Evolutionary conservation across 306 rosid genomes (phyloP).

Genomic region (Biancaea sappan): DNA sequence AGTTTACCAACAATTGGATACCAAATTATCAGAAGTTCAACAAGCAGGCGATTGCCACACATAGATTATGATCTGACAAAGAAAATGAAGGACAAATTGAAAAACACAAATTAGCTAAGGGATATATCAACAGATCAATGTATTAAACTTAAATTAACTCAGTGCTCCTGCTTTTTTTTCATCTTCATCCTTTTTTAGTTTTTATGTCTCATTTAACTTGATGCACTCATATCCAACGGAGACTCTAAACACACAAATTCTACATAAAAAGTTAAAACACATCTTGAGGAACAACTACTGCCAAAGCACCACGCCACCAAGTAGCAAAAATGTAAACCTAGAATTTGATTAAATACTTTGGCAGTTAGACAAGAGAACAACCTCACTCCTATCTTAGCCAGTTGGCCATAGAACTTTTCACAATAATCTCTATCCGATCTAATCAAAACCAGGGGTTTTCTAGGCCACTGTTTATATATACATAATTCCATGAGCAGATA

Average conservation of each 20-base stretch:
- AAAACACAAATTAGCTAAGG: neutral
- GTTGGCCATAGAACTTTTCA: neutral
- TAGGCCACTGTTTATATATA: no score
- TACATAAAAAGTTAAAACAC: neutral
- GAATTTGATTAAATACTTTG: neutral
- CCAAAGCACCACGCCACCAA: no score
- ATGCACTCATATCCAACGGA: neutral
- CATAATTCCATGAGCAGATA: neutral
- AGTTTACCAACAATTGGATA: neutral
- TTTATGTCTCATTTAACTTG: neutral
- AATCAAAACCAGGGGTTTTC: neutral
- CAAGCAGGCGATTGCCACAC: neutral
- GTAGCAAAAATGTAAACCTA: no score
- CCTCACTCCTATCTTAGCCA: neutral
- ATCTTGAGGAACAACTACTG: no score
- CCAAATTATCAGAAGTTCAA: neutral
- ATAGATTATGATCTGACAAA: neutral
- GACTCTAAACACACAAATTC: neutral
- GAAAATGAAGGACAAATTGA: neutral
- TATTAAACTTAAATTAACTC: neutral
- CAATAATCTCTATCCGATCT: neutral
- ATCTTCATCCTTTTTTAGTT: neutral
- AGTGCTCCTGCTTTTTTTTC: neutral
- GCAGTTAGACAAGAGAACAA: neutral
- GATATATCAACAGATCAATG: neutral